Conservation (phyloP, 345 rosid genomes). For the Aquilaria malaccensis region DNA sequence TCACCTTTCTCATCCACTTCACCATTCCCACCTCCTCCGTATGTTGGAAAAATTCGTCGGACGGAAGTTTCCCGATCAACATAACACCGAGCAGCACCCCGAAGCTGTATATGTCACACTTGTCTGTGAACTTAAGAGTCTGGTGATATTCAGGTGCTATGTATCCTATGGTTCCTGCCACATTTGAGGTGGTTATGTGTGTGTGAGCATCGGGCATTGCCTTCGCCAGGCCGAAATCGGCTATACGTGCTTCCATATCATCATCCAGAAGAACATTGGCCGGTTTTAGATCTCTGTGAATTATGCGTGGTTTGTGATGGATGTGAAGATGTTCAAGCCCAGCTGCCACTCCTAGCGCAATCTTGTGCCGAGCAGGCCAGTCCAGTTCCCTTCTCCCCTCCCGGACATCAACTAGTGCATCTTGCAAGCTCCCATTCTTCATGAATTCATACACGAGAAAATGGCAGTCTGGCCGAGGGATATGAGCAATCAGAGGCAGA, state of each 20-base stretch:
- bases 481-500: constrained; percentile 66
- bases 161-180: constrained; percentile 81
- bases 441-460: constrained; percentile 68
- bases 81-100: constrained; percentile 63
- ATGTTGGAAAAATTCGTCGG: constrained; percentile 67
- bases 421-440: constrained; percentile 83
- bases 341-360: constrained; percentile 68
- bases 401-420: constrained; percentile 29
- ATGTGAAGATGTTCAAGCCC: constrained; percentile 84
- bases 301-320: constrained; percentile 48
- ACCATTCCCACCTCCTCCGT: constrained; percentile 56
- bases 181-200: constrained; percentile 45
- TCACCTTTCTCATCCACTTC: constrained; percentile 65
- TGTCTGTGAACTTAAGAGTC: constrained; percentile 75
- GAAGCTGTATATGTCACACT: constrained; percentile 75
- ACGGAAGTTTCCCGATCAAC: constrained; percentile 71
- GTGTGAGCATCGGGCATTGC: constrained; percentile 62
- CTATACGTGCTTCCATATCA: constrained; percentile 78
- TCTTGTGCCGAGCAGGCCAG: constrained; percentile 57
- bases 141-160: constrained; percentile 81
- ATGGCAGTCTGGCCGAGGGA: constrained; percentile 63
- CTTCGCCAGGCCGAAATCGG: constrained; percentile 80
- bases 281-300: constrained; percentile 84
- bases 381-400: constrained; percentile 44
- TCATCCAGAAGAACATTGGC: constrained; percentile 78